phyloP scores from a whole-genome alignment of 2,329 filamentous ascomycete species.

The Cordyceps tenuipes region DNA sequence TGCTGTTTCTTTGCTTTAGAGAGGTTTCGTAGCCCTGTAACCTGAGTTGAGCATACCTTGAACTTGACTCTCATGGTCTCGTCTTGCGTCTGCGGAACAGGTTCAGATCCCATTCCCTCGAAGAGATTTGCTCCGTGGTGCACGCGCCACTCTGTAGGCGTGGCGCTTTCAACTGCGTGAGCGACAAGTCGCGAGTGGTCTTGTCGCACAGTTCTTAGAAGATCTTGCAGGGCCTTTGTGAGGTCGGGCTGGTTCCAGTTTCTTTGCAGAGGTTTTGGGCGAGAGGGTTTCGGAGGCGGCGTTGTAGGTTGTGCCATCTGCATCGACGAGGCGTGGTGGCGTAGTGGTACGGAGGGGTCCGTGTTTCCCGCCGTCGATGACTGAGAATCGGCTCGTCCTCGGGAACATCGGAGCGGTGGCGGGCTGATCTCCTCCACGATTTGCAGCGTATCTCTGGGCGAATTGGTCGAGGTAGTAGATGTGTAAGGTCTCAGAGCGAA shows the following conservation, averaged over 20 bases:
- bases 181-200: slow-evolving; percentile 38
- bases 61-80: slow-evolving; percentile 41
- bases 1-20: slow-evolving; percentile 25
- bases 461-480: neutral
- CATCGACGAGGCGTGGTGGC: neutral
- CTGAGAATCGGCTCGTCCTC: neutral
- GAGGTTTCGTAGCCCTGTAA: too few relatives aligned
- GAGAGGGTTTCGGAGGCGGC: slow-evolving; percentile 7
- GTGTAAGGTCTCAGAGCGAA: neutral
- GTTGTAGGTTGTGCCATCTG: slow-evolving; percentile 10
- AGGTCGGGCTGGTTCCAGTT: slow-evolving; percentile 2
- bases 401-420: slow-evolving; percentile 19
- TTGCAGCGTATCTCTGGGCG: neutral
- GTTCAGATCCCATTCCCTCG: slow-evolving; percentile 31
- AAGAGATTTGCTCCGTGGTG: slow-evolving; percentile 40
- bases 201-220: slow-evolving; percentile 35
- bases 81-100: slow-evolving; percentile 27
- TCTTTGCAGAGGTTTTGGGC: neutral
- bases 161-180: slow-evolving; percentile 37
- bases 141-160: slow-evolving; percentile 31
- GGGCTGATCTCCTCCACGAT: slow-evolving; percentile 20
- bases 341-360: slow-evolving; percentile 14
- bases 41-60: slow-evolving; percentile 31
- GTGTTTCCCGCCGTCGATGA: neutral
- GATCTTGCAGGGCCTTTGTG: slow-evolving; percentile 24